These are phyloP conservation scores for Tuber microsphaerosporum DNA, from an alignment of 495 filamentous ascomycete species.

Conservation along the genomic window DNA sequence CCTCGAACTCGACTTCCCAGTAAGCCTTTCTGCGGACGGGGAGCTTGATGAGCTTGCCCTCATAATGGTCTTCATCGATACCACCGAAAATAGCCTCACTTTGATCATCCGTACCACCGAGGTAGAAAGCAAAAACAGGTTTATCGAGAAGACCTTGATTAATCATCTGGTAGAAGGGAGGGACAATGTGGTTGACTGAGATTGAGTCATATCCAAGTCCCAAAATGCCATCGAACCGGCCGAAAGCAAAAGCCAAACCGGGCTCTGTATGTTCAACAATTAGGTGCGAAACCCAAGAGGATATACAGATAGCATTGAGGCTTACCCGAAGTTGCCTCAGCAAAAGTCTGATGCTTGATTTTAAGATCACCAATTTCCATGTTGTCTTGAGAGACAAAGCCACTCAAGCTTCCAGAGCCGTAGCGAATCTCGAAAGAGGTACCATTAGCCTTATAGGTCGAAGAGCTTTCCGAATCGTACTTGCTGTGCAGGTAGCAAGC, in stretches of 20 bases:
- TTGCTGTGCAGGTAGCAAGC: slow-evolving; percentile 96
- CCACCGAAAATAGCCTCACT: slow-evolving; percentile 92
- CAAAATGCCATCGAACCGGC: slow-evolving; percentile 94
- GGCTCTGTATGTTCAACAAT: slow-evolving; percentile 54
- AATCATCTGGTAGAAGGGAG: slow-evolving; percentile 94
- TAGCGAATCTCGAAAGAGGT: slow-evolving; percentile 88
- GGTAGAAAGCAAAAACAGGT: slow-evolving; percentile 93
- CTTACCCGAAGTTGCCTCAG: slow-evolving; percentile 67
- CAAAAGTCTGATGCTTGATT: slow-evolving; percentile 83
- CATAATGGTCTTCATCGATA: slow-evolving; percentile 76
- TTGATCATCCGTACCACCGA: slow-evolving; percentile 65
- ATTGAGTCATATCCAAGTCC: slow-evolving; percentile 92
- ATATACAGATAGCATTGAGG: background rate
- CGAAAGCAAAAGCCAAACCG: slow-evolving; percentile 95
- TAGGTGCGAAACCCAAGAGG: background rate
- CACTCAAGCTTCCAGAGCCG: slow-evolving; percentile 88
- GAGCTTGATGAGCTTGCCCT: slow-evolving; percentile 82
- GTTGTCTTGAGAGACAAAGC: slow-evolving; percentile 82
- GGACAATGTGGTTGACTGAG: slow-evolving; percentile 88
- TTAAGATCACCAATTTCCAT: slow-evolving; percentile 82
- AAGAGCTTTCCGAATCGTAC: slow-evolving; percentile 86
- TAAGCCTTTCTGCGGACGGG: slow-evolving; percentile 97
- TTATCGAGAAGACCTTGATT: slow-evolving; percentile 84
- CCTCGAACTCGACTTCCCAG: slow-evolving; percentile 96
- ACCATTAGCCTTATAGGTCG: slow-evolving; percentile 90